These are phyloP conservation scores for Eremochloa ophiuroides DNA, from an alignment of 176 grass and related monocot species.

Conservation along the genomic window DNA sequence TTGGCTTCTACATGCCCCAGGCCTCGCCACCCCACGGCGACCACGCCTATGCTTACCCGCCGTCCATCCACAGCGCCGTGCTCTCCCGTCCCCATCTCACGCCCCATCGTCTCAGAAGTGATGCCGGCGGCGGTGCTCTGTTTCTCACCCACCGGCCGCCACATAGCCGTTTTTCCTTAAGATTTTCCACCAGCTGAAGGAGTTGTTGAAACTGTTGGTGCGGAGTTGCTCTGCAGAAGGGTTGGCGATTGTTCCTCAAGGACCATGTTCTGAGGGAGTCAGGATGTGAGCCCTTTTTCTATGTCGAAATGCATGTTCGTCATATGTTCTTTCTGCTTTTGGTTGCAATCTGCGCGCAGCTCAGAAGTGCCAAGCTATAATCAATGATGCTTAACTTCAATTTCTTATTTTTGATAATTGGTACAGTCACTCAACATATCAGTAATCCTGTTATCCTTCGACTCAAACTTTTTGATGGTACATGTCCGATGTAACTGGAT, in stretches of 20 bases:
- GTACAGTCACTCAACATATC: not conserved
- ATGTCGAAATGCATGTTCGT: not conserved
- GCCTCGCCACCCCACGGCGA: no score
- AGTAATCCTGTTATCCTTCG: not conserved
- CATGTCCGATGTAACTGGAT: not conserved
- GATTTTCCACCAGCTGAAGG: not conserved
- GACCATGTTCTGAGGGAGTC: constrained; percentile 45
- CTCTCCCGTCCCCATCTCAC: constrained; percentile 30
- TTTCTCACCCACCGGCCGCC: not conserved
- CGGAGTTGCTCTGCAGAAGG: not conserved
- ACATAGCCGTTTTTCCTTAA: not conserved
- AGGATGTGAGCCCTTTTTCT: constrained; percentile 34
- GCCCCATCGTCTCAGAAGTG: not conserved
- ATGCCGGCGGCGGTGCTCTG: not conserved
- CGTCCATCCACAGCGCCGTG: constrained; percentile 62
- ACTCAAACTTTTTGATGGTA: not conserved
- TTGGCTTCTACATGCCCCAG: no score
- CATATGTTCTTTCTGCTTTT: not conserved
- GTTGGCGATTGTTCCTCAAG: no score
- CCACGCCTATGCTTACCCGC: constrained; percentile 61
- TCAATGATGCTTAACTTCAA: no score
- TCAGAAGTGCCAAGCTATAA: not conserved
- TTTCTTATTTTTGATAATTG: not conserved
- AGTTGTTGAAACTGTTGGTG: not conserved
- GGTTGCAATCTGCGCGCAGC: not conserved